These are phyloP conservation scores for Penicillium palitans DNA, from an alignment of 2,329 filamentous ascomycete genomes.

Conservation along the genomic window DNA sequence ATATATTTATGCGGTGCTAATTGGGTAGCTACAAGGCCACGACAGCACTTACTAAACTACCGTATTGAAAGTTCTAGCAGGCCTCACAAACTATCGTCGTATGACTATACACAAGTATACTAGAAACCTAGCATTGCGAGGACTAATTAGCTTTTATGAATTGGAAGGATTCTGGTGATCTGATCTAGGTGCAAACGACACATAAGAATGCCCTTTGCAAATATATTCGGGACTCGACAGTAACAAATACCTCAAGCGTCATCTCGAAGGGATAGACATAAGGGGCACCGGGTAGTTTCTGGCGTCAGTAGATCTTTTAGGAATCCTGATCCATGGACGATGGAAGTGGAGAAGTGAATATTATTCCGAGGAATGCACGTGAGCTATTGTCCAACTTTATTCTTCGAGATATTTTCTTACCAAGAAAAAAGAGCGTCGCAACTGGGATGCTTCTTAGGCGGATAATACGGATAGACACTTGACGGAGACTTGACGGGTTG, in stretches of 20 bases:
- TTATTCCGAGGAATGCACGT: background rate
- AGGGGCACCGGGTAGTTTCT: background rate
- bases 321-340: background rate
- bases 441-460: background rate
- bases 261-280: background rate
- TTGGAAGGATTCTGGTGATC: background rate
- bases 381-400: background rate
- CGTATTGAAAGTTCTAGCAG: background rate
- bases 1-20: background rate
- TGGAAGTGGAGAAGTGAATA: background rate
- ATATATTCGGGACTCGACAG: background rate
- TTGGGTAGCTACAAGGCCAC: background rate
- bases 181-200: background rate
- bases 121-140: background rate
- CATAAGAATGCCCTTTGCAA: background rate
- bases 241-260: background rate
- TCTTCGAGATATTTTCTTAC: background rate
- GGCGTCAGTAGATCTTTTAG: background rate
- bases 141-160: background rate
- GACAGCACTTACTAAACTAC: background rate
- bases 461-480: no score
- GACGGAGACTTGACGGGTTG: background rate
- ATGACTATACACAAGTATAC: background rate
- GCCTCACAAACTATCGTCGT: background rate
- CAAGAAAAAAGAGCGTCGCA: background rate